Evolutionary conservation across 441 rosid genomes (phyloP).

Genomic region (Pelargonium cotyledonis): DNA sequence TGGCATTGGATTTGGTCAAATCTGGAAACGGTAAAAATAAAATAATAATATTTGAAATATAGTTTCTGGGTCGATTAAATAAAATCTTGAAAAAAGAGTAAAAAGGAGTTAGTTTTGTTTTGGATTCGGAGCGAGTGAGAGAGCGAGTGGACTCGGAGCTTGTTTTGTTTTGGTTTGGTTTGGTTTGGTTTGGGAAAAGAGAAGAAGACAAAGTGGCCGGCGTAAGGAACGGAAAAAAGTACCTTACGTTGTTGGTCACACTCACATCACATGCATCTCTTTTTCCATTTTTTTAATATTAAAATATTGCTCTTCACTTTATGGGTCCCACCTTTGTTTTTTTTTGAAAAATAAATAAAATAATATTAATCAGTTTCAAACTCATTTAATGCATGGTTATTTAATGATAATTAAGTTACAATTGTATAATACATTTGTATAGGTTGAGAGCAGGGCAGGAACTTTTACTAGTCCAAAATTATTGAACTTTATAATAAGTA

Average conservation of each 20-base stretch:
- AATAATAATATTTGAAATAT: not conserved
- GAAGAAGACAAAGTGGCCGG: conserved; percentile 23
- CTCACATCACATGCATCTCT: conserved; percentile 13
- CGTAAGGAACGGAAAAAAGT: conserved; percentile 22
- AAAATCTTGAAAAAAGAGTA: not conserved
- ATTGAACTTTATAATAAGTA: too few relatives aligned
- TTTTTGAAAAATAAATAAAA: too few relatives aligned
- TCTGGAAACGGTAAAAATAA: conserved; percentile 1
- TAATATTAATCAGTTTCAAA: too few relatives aligned
- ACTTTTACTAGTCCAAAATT: too few relatives aligned
- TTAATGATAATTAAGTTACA: too few relatives aligned
- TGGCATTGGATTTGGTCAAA: conserved; percentile 3
- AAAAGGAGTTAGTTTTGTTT: not conserved
- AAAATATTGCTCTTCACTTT: too few relatives aligned
- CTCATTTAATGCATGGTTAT: too few relatives aligned
- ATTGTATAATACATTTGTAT: too few relatives aligned
- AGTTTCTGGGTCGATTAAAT: not conserved
- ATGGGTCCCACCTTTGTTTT: too few relatives aligned
- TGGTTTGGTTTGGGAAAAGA: not conserved
- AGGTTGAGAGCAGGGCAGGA: too few relatives aligned
- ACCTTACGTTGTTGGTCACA: conserved; percentile 19
- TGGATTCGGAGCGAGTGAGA: not conserved
- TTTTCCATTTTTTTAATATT: too few relatives aligned
- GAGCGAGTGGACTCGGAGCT: not conserved
- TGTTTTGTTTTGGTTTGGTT: too few relatives aligned